A percentile compares a stretch with the other conserved stretches of the same genome.
These are phyloP conservation scores for Leccinum broughii DNA, from an alignment of 768 basidiomycete genomes.

Conservation along the genomic window DNA sequence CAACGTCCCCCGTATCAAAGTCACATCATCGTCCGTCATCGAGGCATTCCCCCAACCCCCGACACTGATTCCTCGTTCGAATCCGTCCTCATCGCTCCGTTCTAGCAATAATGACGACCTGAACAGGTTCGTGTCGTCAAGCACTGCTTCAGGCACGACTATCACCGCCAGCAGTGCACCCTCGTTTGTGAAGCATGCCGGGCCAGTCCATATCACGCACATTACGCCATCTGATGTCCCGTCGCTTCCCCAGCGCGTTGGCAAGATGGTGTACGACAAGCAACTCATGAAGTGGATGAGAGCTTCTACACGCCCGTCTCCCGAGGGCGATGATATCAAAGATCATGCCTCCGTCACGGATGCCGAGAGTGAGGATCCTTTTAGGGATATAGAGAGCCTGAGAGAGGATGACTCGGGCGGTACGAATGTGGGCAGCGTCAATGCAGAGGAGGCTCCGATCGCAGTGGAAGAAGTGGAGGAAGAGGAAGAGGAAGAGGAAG, in stretches of 20 bases:
- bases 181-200: constrained; percentile 83
- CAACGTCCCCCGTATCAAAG: constrained; percentile 29
- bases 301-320: constrained; percentile 42
- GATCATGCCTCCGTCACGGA: constrained; percentile 33
- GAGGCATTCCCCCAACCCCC: constrained; percentile 35
- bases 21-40: constrained; percentile 30
- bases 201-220: constrained; percentile 74
- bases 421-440: constrained; percentile 3
- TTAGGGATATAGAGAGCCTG: constrained; percentile 88
- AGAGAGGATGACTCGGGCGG: constrained; percentile 56
- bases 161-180: constrained; percentile 69
- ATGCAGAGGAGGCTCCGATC: constrained; percentile 3
- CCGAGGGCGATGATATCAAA: constrained; percentile 31
- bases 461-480: constrained; percentile 11
- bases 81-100: constrained; percentile 55
- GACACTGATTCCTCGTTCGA: constrained; percentile 33
- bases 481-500: constrained; percentile 36
- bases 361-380: constrained; percentile 82
- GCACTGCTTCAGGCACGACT: constrained; percentile 76
- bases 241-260: constrained; percentile 71
- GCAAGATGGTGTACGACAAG: constrained; percentile 86
- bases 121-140: constrained; percentile 87
- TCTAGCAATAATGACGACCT: constrained; percentile 66
- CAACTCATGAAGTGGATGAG: constrained; percentile 86
- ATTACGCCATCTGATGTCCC: constrained; percentile 83